Evolutionary conservation across 2,329 filamentous ascomycete genomes (phyloP), one percentile per base, ranked within the genome.

Genomic region (Torrubiellomyces zombiae): DNA sequence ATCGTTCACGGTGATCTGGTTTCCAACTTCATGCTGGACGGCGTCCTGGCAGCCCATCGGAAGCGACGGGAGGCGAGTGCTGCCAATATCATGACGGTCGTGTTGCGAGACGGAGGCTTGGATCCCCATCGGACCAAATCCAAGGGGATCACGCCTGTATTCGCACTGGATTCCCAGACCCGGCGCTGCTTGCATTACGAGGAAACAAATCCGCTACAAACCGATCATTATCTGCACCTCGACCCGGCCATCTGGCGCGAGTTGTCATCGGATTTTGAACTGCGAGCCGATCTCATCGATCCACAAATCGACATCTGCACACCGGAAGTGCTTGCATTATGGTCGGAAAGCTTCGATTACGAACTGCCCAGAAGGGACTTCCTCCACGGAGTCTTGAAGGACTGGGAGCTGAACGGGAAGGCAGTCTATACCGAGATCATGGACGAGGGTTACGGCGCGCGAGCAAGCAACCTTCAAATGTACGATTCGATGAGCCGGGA

Each of bases 261-360:
- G 24, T 63, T 78, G 36, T 60, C 67, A 5, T 54, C 56, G 21
- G 80, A 92, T 45, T 66, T 93, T 25, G 82, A 91, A 38, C 61
- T 94, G 12, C 72, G 85, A 19, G 70, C 77, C 34, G 86, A 98
- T 50, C 57, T 98, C 30, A 78, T 95, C 32, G 89, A 98, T 49
- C 85, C 82, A 38, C 79, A 81, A 26, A 89, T 98, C 42, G 89
- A 98, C 46, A 95, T 98, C 35, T 95, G 86, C 52, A 95, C 89
- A 1, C 85, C 86, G 0, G 89, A 95, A 44, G 85, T 94, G 7
- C 65, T 95, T 21, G 85, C 85, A 6, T 56, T 95, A 29, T 98
- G 89, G 81, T 89, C 83, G 7, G 89, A 98, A 52, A 93, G 85
- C 44, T 98, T 95, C 41, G 86, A 98, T 48, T 95, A 93, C 48